Conservation (phyloP, 2,329 filamentous ascomycete genomes). For the Fusarium zealandicum region DNA sequence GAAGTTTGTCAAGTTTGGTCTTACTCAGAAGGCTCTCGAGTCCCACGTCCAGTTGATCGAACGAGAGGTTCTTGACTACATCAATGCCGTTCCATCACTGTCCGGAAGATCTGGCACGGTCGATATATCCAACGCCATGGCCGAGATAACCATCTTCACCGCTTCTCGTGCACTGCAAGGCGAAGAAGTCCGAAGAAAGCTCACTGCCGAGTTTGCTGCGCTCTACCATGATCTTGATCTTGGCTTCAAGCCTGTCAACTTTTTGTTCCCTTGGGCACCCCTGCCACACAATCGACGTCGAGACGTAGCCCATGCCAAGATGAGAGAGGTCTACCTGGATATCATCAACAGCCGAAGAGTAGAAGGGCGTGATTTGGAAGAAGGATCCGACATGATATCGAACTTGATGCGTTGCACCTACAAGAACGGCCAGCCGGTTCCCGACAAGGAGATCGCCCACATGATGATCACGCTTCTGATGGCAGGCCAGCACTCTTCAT, state of each 20-base stretch:
- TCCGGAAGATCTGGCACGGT: slow-evolving; percentile 66
- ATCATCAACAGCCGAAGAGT: slow-evolving; percentile 71
- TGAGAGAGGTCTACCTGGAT: slow-evolving; percentile 73
- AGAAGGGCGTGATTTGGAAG: slow-evolving; percentile 49
- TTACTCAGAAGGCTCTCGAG: slow-evolving; percentile 69
- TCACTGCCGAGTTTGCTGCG: slow-evolving; percentile 75
- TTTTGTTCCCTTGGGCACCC: slow-evolving; percentile 80
- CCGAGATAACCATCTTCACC: slow-evolving; percentile 83
- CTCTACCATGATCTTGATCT: slow-evolving; percentile 80
- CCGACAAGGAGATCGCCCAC: slow-evolving; percentile 79
- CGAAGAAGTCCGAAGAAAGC: slow-evolving; percentile 74
- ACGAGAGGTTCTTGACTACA: slow-evolving; percentile 70
- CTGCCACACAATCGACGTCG: slow-evolving; percentile 78
- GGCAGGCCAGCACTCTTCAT: slow-evolving; percentile 84
- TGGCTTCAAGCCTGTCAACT: slow-evolving; percentile 83
- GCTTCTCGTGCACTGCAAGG: slow-evolving; percentile 78
- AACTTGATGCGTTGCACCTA: slow-evolving; percentile 80
- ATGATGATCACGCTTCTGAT: slow-evolving; percentile 89
- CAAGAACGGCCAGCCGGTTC: slow-evolving; percentile 73
- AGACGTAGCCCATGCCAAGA: slow-evolving; percentile 74
- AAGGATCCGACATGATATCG: slow-evolving; percentile 74
- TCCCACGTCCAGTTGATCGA: slow-evolving; percentile 76
- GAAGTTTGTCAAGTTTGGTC: slow-evolving; percentile 78
- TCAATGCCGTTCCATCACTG: slow-evolving; percentile 64
- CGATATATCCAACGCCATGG: slow-evolving; percentile 71